A percentile compares a stretch with the other conserved stretches of the same genome.
phyloP scores from a whole-genome alignment of 805 yeast species.

The Tetrapisispora namnaoensis region DNA sequence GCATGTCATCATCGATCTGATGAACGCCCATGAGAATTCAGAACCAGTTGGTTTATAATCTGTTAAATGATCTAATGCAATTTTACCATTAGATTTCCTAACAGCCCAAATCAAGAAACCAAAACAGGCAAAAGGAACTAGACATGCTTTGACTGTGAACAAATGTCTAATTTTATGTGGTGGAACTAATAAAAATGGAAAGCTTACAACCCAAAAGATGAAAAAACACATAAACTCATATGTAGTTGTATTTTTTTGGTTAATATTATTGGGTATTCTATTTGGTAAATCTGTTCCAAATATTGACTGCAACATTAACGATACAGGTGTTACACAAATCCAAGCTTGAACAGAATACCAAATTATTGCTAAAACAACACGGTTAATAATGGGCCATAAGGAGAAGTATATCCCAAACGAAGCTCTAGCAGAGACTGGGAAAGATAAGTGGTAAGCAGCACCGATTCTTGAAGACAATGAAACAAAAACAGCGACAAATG shows the following conservation, averaged over 20 bases:
- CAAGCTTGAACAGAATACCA: conserved; percentile 87
- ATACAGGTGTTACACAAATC: conserved; percentile 76
- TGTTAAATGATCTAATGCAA: conserved; percentile 21
- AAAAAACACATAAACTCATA: conserved; percentile 69
- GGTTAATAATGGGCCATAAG: conserved; percentile 77
- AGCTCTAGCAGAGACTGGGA: conserved; percentile 74
- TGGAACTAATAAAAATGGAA: conserved; percentile 72
- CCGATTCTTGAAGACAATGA: conserved; percentile 70
- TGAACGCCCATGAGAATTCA: conserved; percentile 53
- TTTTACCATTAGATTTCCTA: conserved; percentile 59
- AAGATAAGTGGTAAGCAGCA: conserved; percentile 67
- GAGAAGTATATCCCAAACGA: conserved; percentile 84
- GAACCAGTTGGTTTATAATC: conserved; percentile 16
- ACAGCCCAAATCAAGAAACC: conserved; percentile 79
- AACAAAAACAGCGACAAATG: conserved; percentile 59
- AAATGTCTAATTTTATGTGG: conserved; percentile 78
- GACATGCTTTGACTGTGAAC: conserved; percentile 69
- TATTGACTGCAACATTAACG: conserved; percentile 64
- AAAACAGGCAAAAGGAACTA: conserved; percentile 77
- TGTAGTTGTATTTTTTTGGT: conserved; percentile 53
- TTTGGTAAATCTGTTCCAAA: conserved; percentile 57
- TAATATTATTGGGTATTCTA: conserved; percentile 54
- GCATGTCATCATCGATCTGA: conserved; percentile 61
- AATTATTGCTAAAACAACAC: conserved; percentile 78
- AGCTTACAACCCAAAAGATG: conserved; percentile 68